These are phyloP conservation scores for Aureobasidium sp. DNA, from an alignment of 2,329 filamentous ascomycete species.

Conservation along the genomic window DNA sequence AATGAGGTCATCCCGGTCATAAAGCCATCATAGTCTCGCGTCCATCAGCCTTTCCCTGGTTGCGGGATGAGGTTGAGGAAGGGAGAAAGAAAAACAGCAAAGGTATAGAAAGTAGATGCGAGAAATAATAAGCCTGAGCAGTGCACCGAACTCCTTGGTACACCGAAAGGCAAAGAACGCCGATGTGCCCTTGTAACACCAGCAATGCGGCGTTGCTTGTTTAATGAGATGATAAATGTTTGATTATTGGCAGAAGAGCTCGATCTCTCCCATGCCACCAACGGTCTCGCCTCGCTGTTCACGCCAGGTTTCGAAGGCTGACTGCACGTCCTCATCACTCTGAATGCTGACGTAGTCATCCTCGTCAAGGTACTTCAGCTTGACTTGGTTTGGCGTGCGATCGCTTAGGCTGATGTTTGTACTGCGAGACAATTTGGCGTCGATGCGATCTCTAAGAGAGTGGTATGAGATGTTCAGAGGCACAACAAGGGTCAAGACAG, in stretches of 20 bases:
- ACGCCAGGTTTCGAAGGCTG: slow-evolving; percentile 90
- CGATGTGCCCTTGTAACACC: not conserved
- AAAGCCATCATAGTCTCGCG: slow-evolving; percentile 12
- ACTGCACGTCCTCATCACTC: slow-evolving; percentile 92
- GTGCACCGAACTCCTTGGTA: slow-evolving; percentile 9
- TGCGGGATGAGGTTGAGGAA: not conserved
- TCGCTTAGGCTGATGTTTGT: slow-evolving; percentile 79
- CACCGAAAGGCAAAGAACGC: not conserved
- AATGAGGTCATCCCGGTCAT: slow-evolving; percentile 14
- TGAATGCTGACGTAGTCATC: slow-evolving; percentile 90
- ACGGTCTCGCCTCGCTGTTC: slow-evolving; percentile 58
- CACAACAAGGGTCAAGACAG: slow-evolving; percentile 92
- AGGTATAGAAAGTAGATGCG: slow-evolving; percentile 13
- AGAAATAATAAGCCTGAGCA: slow-evolving; percentile 6
- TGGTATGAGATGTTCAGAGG: slow-evolving; percentile 93
- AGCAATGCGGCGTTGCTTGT: slow-evolving; percentile 2
- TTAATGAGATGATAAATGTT: not conserved
- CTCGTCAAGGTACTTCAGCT: slow-evolving; percentile 86
- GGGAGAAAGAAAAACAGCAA: slow-evolving; percentile 11
- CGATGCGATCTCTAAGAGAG: slow-evolving; percentile 88
- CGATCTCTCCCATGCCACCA: slow-evolving; percentile 76
- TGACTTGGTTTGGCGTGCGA: slow-evolving; percentile 50
- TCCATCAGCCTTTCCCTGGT: not conserved
- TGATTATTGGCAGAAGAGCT: slow-evolving; percentile 65
- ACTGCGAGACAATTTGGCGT: slow-evolving; percentile 84